phyloP scores from a whole-genome alignment of 768 basidiomycete species.

The Lactarius tabidus region DNA sequence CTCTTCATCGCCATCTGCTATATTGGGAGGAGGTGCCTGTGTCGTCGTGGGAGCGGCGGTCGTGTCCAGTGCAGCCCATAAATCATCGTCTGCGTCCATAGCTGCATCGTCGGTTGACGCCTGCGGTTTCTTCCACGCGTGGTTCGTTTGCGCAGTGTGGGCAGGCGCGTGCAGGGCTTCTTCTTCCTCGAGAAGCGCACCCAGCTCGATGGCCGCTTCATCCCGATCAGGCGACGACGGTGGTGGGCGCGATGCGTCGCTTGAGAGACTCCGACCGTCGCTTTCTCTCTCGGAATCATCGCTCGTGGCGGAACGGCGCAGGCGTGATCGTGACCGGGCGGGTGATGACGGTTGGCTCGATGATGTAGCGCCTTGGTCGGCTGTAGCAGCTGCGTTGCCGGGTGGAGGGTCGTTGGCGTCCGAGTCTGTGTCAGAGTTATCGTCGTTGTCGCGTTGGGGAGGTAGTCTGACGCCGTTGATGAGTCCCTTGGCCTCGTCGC shows the following conservation, averaged over 20 bases:
- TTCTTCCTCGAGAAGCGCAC: constrained; percentile 25
- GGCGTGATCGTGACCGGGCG: constrained; percentile 2
- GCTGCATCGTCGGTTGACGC: constrained; percentile 5
- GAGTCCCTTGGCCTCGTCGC: constrained; percentile 57
- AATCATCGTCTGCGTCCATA: constrained; percentile 37
- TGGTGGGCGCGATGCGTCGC: constrained; percentile 20
- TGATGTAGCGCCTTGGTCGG: constrained; percentile 13
- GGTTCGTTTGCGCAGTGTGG: constrained; percentile 5
- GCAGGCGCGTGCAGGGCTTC: constrained; percentile 15
- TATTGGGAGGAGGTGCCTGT: constrained; percentile 18
- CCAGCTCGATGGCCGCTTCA: constrained; percentile 18
- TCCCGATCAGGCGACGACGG: constrained; percentile 14
- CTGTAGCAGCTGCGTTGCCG: constrained; percentile 38
- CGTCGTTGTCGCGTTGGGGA: constrained; percentile 34
- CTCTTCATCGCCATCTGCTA: constrained; percentile 51
- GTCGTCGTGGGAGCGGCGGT: constrained; percentile 5
- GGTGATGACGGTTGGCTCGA: constrained; percentile 15
- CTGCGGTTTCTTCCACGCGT: constrained; percentile 13
- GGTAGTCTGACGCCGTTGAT: constrained; percentile 33
- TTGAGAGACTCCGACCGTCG: background rate
- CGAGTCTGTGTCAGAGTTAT: constrained; percentile 45
- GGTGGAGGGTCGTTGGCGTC: constrained; percentile 45
- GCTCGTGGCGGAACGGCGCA: background rate
- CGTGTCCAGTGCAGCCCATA: constrained; percentile 34
- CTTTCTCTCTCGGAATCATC: constrained; percentile 19